Base-by-base conservation (phyloP, 116 monocot species). In the Trichopus zeylanicus region DNA sequence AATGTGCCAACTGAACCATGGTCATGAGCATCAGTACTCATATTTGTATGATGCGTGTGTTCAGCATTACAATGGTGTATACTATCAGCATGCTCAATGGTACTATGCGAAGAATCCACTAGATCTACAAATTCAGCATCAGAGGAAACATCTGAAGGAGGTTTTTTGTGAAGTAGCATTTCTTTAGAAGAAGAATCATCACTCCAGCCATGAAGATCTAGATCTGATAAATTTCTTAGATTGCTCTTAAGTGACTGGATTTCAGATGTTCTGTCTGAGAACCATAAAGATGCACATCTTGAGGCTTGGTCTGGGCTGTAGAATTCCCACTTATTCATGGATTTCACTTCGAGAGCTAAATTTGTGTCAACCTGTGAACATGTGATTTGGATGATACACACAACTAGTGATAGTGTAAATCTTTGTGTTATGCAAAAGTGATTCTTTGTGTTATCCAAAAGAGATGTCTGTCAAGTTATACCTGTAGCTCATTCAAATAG, bases 401-500 rank as follows among this genome's bases (percentile, higher is more conserved):
- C 52, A 29, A 33, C 31, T n/a, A n/a, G n/a, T n/a, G n/a, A n/a
- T 51, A 48, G 21, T 33, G 18, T 47, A 20, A 22, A 51, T 20
- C 8, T 4, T 19, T 22, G 19, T 31, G 37, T 26, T n/a, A 32
- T 18, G n/a, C 31, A 59, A 48, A 29, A 47, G 18, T 47, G 24
- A 22, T 21, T 20, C 8, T 4, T 19, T 22, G 19, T 31, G 37
- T 26, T n/a, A 32, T 18, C 32, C 15, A 13, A 30, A 65, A 7
- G 7, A 33, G 48, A 33, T 48, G 24, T 29, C 48, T 18, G 33
- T 57, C n/a, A n/a, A 53, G 16, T 1, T 9, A 38, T 78, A 86
- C 85, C 85, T 81, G 85, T 48, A 87, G 82, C 46, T 87, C 82
- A 67, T 87, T 87, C 18, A 73, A 51, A 67, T 87, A 87, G 52